A percentile compares a stretch with the other conserved stretches of the same genome.
Conservation (phyloP, 2,329 filamentous ascomycete species). For the Aspergillus sp. region DNA sequence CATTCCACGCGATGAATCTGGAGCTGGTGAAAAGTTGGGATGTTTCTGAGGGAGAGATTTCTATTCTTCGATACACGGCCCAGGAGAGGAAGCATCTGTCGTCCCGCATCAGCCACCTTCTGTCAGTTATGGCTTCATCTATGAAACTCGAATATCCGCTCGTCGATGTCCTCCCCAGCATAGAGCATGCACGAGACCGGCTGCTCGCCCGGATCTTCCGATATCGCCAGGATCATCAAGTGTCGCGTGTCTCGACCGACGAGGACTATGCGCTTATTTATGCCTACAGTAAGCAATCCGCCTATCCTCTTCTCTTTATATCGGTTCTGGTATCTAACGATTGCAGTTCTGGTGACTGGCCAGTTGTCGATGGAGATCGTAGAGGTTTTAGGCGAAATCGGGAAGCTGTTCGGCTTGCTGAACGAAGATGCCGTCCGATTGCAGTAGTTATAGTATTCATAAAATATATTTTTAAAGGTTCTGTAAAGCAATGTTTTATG, state of each 20-base stretch:
- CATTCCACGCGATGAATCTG: conserved; percentile 94
- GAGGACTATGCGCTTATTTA: conserved; percentile 85
- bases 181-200: conserved; percentile 71
- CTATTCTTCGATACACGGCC: conserved; percentile 70
- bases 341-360: conserved; percentile 54
- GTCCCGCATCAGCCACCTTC: conserved; percentile 81
- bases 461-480: no score
- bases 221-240: conserved; percentile 65
- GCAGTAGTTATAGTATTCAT: conserved; percentile 2
- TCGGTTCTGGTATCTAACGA: conserved; percentile 2
- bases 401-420: conserved; percentile 54
- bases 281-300: conserved; percentile 61
- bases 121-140: conserved; percentile 79
- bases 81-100: conserved; percentile 75
- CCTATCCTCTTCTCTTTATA: background rate
- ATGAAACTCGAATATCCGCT: conserved; percentile 93
- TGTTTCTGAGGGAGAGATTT: conserved; percentile 71
- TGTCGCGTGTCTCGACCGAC: conserved; percentile 39
- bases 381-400: conserved; percentile 49
- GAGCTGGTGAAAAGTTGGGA: conserved; percentile 74
- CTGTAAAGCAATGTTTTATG: no score
- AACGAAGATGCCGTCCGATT: conserved; percentile 57
- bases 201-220: conserved; percentile 81
- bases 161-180: conserved; percentile 78
- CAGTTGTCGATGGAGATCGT: conserved; percentile 52